These are phyloP conservation scores for Emmonsia crescens DNA, from an alignment of 2,329 filamentous ascomycete genomes.

Conservation along the genomic window DNA sequence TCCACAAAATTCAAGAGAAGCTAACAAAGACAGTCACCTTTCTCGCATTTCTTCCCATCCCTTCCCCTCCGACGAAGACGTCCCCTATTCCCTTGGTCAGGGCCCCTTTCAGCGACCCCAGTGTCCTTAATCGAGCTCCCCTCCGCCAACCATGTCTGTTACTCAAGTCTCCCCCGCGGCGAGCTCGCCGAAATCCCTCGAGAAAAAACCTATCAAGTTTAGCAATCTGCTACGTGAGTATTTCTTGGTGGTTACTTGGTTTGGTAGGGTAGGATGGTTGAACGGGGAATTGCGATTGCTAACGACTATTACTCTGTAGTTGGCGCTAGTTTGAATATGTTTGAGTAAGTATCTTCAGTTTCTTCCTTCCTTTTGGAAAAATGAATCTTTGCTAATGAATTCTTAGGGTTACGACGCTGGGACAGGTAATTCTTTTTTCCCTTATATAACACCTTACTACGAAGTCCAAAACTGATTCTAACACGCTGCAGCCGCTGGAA, in stretches of 20 bases:
- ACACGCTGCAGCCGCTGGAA: constrained; percentile 62
- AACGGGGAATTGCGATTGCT: constrained; percentile 2
- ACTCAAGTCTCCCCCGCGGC: constrained; percentile 16
- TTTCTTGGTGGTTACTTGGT: no score
- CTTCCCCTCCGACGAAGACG: constrained; percentile 1
- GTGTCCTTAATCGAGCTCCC: constrained; percentile 40
- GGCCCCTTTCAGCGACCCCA: constrained; percentile 56
- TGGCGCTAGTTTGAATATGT: constrained; percentile 88
- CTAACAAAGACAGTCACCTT: background rate
- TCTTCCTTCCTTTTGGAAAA: background rate
- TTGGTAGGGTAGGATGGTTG: background rate
- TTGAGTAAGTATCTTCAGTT: constrained; percentile 51
- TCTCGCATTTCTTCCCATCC: background rate
- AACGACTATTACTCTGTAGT: constrained; percentile 37
- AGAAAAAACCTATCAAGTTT: constrained; percentile 99
- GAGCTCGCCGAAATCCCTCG: constrained; percentile 47
- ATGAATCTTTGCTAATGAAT: constrained; percentile 1
- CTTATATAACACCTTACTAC: constrained; percentile 12
- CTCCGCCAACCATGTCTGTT: constrained; percentile 18
- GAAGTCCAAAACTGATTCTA: background rate
- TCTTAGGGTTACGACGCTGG: constrained; percentile 53
- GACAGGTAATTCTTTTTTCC: constrained; percentile 41
- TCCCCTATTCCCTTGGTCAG: constrained; percentile 79
- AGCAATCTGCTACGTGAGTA: constrained; percentile 80
- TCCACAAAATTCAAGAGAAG: background rate